Conservation (phyloP, 768 basidiomycete species). For the Suillus subalutaceus region DNA sequence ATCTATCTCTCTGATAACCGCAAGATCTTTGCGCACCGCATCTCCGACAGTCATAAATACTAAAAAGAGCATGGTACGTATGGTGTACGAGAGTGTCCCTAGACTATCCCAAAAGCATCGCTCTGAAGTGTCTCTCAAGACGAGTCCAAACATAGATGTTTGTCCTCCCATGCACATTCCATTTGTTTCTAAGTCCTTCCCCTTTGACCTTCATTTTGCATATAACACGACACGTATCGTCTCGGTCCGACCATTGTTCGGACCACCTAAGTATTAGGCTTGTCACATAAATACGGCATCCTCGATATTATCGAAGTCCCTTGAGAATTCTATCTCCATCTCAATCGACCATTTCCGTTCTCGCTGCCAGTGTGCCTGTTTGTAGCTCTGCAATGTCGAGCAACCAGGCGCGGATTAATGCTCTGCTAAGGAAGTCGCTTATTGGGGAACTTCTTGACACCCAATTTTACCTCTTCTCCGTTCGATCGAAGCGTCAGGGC, state of each 20-base stretch:
- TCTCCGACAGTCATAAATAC: too few relatives aligned
- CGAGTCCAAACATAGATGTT: not conserved
- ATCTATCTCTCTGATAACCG: too few relatives aligned
- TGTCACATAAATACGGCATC: not conserved
- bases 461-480: constrained; percentile 21
- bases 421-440: constrained; percentile 12
- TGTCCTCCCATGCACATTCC: not conserved
- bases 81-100: too few relatives aligned
- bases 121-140: too few relatives aligned
- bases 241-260: not conserved
- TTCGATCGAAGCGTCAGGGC: constrained; percentile 17
- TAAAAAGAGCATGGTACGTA: too few relatives aligned
- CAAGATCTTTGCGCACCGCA: too few relatives aligned
- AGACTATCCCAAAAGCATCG: too few relatives aligned
- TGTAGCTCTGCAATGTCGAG: constrained; percentile 6
- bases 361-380: not conserved
- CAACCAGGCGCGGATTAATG: constrained; percentile 12
- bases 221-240: not conserved
- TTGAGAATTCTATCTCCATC: not conserved
- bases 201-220: not conserved
- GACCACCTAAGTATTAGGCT: not conserved
- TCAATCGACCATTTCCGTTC: not conserved
- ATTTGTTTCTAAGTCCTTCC: not conserved
- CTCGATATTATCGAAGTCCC: not conserved
- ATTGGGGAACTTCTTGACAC: constrained; percentile 23